Conservation (phyloP, 192 early-diverging fungal genomes). For the Pilobolus umbonatus region DNA sequence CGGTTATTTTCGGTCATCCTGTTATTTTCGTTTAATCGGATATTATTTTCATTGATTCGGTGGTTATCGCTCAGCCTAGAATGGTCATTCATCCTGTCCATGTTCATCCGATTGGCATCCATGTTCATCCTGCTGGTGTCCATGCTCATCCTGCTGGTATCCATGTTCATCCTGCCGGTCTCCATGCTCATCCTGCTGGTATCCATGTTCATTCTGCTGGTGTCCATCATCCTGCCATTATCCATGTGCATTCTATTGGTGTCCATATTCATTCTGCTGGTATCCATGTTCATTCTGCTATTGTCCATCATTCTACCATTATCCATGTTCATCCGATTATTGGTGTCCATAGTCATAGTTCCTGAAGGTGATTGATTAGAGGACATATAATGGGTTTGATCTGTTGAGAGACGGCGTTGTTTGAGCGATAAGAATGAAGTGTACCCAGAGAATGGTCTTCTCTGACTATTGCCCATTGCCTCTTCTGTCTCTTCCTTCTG, state of each 20-base stretch:
- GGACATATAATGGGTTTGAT: not conserved
- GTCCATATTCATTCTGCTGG: no score
- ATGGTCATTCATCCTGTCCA: no score
- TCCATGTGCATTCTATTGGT: no score
- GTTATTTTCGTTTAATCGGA: no score
- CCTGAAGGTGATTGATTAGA: not conserved
- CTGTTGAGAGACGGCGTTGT: slow-evolving; percentile 1
- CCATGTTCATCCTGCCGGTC: not conserved
- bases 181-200: no score
- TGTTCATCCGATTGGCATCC: not conserved
- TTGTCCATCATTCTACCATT: not conserved
- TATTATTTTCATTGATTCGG: no score
- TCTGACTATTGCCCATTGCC: slow-evolving; percentile 11
- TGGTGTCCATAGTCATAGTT: not conserved
- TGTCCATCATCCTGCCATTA: no score
- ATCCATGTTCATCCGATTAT: not conserved
- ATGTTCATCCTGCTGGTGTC: not conserved
- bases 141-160: not conserved
- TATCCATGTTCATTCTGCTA: no score
- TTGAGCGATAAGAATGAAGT: slow-evolving; percentile 22
- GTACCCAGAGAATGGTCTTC: slow-evolving; percentile 16
- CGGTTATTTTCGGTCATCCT: no score
- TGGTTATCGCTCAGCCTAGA: no score
- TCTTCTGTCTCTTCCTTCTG: slow-evolving; percentile 30
- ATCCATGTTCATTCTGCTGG: no score